Evolutionary conservation across 1,139 yeast species (phyloP).

Genomic region (Debaryomyces sp.): DNA sequence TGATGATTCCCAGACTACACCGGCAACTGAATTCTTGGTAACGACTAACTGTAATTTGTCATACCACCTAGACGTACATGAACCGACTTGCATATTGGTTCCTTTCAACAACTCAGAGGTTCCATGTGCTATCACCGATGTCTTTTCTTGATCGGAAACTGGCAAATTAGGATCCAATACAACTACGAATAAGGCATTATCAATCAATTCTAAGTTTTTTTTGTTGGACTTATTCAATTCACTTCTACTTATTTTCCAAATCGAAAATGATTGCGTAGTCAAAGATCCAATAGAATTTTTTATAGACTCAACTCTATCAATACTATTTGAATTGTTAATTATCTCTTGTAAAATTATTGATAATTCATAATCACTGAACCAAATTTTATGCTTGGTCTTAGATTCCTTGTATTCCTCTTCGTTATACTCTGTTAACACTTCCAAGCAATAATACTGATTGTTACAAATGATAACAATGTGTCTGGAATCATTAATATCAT

Average conservation of each 20-base stretch:
- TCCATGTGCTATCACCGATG: conserved; percentile 60
- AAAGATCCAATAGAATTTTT: conserved; percentile 67
- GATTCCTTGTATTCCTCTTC: conserved; percentile 30
- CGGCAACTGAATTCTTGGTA: conserved; percentile 71
- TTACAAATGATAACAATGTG: conserved; percentile 62
- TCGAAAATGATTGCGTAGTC: conserved; percentile 65
- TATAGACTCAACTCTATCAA: conserved; percentile 44
- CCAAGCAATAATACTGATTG: conserved; percentile 64
- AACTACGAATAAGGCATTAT: conserved; percentile 66
- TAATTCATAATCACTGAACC: conserved; percentile 61
- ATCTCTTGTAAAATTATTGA: conserved; percentile 52
- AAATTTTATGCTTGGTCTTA: conserved; percentile 29
- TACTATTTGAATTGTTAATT: conserved; percentile 43
- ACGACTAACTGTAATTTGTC: conserved; percentile 74
- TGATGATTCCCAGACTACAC: conserved; percentile 73
- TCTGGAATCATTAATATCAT: conserved; percentile 31
- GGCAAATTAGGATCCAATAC: conserved; percentile 66
- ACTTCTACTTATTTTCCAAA: conserved; percentile 63
- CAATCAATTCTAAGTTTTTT: conserved; percentile 50
- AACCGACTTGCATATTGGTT: conserved; percentile 67
- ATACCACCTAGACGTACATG: conserved; percentile 79
- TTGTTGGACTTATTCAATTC: conserved; percentile 51
- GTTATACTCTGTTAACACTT: conserved; percentile 49
- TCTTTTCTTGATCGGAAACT: conserved; percentile 49
- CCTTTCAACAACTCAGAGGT: conserved; percentile 54